Percentiles rank a stretch among this genome's conserved stretches.
These are phyloP conservation scores for Cutaneotrichosporon cyanovorans DNA, from an alignment of 1,284 basidiomycete genomes.

Conservation along the genomic window DNA sequence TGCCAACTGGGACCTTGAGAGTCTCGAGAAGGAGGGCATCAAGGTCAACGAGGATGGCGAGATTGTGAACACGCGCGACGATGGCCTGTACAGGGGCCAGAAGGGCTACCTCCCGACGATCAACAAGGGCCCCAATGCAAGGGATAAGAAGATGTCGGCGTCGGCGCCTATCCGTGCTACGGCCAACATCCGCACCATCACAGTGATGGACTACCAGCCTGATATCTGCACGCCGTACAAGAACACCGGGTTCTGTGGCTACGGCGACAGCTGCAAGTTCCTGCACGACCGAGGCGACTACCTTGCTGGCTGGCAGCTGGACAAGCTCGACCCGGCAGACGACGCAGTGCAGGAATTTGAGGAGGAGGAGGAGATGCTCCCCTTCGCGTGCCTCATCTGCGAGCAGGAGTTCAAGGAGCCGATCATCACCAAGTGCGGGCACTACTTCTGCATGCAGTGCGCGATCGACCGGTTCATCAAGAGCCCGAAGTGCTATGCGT, in stretches of 20 bases:
- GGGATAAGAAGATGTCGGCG: conserved; percentile 80
- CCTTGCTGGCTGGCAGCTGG: conserved; percentile 95
- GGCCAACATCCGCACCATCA: conserved; percentile 87
- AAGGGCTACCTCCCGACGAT: conserved; percentile 74
- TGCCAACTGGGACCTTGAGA: conserved; percentile 48
- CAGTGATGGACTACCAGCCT: conserved; percentile 95
- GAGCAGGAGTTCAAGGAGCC: conserved; percentile 91
- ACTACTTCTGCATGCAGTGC: conserved; percentile 88
- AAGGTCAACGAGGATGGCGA: conserved; percentile 46
- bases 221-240: conserved; percentile 99
- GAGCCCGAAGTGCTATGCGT: conserved; percentile 93
- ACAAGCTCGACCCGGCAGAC: conserved; percentile 48
- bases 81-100: conserved; percentile 83
- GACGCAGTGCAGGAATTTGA: conserved; percentile 53
- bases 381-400: conserved; percentile 95
- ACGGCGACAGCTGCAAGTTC: conserved; percentile 97
- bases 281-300: conserved; percentile 74
- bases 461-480: conserved; percentile 88
- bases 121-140: conserved; percentile 59
- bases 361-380: conserved; percentile 77
- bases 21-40: conserved; percentile 23
- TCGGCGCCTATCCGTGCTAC: conserved; percentile 67
- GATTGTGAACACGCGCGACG: conserved; percentile 49
- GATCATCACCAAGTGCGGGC: conserved; percentile 89
- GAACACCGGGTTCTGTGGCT: conserved; percentile 98